phyloP scores from a whole-genome alignment of 768 basidiomycete species.

The Hydnomerulius pinastri region DNA sequence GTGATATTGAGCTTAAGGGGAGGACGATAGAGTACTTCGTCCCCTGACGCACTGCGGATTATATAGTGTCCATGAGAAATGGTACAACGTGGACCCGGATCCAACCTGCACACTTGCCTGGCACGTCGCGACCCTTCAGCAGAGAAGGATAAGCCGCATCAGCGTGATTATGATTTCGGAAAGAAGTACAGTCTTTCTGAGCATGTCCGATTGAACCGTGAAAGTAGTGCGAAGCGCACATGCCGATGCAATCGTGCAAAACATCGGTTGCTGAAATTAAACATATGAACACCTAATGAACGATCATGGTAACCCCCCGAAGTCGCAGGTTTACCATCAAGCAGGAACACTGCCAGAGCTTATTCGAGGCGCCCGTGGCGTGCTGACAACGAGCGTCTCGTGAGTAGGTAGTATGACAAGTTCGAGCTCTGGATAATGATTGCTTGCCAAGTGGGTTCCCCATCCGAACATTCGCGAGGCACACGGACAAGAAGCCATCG shows the following conservation, averaged over 20 bases:
- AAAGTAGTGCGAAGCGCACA: background rate
- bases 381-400: background rate
- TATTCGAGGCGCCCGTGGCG: background rate
- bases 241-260: conserved; percentile 26
- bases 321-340: background rate
- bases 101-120: no score
- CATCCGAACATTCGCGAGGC: conserved; percentile 18
- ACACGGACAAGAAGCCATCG: conserved; percentile 17
- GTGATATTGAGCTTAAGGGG: background rate
- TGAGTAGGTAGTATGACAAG: background rate
- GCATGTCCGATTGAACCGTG: conserved; percentile 27
- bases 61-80: background rate
- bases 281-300: no score
- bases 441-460: conserved; percentile 2
- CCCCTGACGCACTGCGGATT: no score
- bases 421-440: background rate
- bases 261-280: background rate
- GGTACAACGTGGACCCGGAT: no score
- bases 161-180: conserved; percentile 3
- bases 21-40: background rate
- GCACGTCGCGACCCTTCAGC: background rate
- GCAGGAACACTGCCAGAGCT: no score
- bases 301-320: no score
- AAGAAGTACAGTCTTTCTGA: background rate
- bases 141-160: background rate